Conservation (phyloP, 2,329 filamentous ascomycete species). For the Annulohypoxylon truncatum region DNA sequence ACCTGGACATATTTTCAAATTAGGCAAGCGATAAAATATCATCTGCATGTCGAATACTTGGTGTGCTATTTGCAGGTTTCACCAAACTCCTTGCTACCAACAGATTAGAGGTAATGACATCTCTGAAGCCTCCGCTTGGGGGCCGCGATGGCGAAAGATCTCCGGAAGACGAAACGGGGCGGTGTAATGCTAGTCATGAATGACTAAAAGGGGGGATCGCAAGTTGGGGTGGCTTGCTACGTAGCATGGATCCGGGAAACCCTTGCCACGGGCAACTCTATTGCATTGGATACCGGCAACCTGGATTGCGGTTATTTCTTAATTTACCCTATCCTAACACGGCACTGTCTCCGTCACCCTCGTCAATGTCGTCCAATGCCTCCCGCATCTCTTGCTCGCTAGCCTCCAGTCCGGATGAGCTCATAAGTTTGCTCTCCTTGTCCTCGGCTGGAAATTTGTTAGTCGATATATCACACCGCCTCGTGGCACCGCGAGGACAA, state of each 20-base stretch:
- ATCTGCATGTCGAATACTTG: not conserved
- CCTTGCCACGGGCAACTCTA: slow-evolving; percentile 5
- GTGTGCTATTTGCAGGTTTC: slow-evolving; percentile 4
- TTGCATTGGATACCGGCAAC: slow-evolving; percentile 28
- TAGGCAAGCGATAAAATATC: slow-evolving; percentile 4
- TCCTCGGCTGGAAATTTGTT: slow-evolving; percentile 66
- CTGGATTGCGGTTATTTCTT: slow-evolving; percentile 26
- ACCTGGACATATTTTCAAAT: not conserved
- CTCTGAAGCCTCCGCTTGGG: not conserved
- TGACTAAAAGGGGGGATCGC: slow-evolving; percentile 5
- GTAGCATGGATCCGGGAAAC: slow-evolving; percentile 3
- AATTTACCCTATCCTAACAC: slow-evolving; percentile 29
- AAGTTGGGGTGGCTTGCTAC: slow-evolving; percentile 8
- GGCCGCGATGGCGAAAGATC: not conserved
- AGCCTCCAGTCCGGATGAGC: slow-evolving; percentile 72
- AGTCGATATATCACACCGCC: slow-evolving; percentile 35
- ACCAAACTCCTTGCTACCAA: not conserved
- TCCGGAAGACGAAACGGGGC: slow-evolving; percentile 16
- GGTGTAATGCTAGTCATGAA: slow-evolving; percentile 9
- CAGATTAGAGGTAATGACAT: slow-evolving; percentile 6
- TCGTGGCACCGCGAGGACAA: slow-evolving; percentile 2
- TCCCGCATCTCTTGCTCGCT: slow-evolving; percentile 71
- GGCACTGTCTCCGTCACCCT: slow-evolving; percentile 47
- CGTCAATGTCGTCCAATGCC: slow-evolving; percentile 58
- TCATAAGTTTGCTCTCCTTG: slow-evolving; percentile 75